phyloP scores from a whole-genome alignment of 2,329 filamentous ascomycete genomes.

The Xylariaceae sp. region DNA sequence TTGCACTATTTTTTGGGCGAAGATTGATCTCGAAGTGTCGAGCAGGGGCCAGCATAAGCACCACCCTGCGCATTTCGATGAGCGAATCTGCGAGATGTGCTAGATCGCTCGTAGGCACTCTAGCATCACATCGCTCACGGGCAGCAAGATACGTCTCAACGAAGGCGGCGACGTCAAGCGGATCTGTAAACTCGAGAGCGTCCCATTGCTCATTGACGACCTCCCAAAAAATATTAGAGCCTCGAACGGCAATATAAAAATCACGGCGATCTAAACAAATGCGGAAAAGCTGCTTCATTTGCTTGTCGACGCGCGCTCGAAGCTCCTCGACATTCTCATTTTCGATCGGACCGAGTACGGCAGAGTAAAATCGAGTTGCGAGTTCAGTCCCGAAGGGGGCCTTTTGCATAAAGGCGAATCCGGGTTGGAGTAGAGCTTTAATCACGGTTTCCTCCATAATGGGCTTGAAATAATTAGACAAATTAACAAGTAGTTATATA shows the following conservation, averaged over 20 bases:
- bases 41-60: neutral
- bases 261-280: neutral
- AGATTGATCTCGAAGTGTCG: neutral
- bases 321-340: neutral
- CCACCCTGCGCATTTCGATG: neutral
- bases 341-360: neutral
- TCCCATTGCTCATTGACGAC: constrained; percentile 14
- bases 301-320: neutral
- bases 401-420: neutral
- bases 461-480: too few species aligned
- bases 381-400: neutral
- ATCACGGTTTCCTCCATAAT: too few species aligned
- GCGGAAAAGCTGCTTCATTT: constrained; percentile 2
- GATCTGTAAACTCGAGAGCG: neutral
- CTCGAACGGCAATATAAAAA: neutral
- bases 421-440: neutral
- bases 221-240: constrained; percentile 3
- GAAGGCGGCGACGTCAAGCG: neutral
- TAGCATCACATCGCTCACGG: neutral
- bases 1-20: too few species aligned
- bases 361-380: neutral
- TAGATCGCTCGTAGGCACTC: neutral
- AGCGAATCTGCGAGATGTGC: neutral
- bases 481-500: too few species aligned
- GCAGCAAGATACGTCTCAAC: neutral